These are phyloP conservation scores for Colletotrichum liaoningense DNA, from an alignment of 2,329 filamentous ascomycete species.

Conservation along the genomic window DNA sequence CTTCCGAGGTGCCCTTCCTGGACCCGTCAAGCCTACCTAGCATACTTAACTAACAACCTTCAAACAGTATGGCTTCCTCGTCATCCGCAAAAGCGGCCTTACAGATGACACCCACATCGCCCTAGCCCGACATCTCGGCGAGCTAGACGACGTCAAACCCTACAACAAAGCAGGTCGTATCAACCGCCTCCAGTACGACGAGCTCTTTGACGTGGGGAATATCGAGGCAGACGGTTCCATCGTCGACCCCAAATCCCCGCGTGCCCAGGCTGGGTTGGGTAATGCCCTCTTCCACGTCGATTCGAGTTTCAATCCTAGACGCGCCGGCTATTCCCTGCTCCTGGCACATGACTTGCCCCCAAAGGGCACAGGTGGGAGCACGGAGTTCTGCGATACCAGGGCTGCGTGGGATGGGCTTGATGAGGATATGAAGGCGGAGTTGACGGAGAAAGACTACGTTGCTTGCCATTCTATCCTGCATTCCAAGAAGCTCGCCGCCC, in stretches of 20 bases:
- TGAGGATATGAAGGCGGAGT: slow-evolving; percentile 43
- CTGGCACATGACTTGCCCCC: slow-evolving; percentile 62
- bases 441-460: slow-evolving; percentile 54
- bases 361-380: slow-evolving; percentile 55
- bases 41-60: neutral
- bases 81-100: neutral
- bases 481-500: slow-evolving; percentile 61
- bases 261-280: slow-evolving; percentile 53
- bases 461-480: slow-evolving; percentile 64
- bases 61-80: neutral
- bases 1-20: neutral
- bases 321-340: slow-evolving; percentile 63
- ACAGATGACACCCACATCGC: neutral
- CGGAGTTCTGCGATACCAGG: slow-evolving; percentile 64
- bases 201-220: slow-evolving; percentile 70
- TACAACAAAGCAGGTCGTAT: slow-evolving; percentile 59
- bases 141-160: slow-evolving; percentile 60
- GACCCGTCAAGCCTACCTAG: too few species aligned
- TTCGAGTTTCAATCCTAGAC: slow-evolving; percentile 64
- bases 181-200: slow-evolving; percentile 57
- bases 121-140: neutral
- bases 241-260: slow-evolving; percentile 47
- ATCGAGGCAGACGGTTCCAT: slow-evolving; percentile 59
- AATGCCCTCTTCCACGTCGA: slow-evolving; percentile 67
- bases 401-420: slow-evolving; percentile 60